phyloP scores from a whole-genome alignment of 2,329 filamentous ascomycete genomes.

The Epichloe bromicola region DNA sequence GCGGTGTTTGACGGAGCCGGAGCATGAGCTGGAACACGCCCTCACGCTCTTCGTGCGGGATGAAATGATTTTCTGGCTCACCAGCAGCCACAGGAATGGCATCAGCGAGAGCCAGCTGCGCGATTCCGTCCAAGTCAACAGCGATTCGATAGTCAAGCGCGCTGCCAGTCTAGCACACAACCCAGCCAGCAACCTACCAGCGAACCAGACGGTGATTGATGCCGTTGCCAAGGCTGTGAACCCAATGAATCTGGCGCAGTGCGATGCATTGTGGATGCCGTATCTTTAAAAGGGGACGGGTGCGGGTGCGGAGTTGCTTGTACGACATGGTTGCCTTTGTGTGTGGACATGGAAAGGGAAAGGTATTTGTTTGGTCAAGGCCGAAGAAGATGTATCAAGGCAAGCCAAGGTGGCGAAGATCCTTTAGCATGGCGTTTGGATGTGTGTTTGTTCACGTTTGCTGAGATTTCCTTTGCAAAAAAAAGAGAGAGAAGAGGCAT shows the following conservation, averaged over 20 bases:
- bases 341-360: not conserved
- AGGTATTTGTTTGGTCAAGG: not conserved
- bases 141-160: constrained; percentile 82
- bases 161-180: constrained; percentile 72
- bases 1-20: constrained; percentile 79
- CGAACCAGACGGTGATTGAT: constrained; percentile 95
- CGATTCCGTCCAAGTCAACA: constrained; percentile 74
- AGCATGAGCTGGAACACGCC: constrained; percentile 85
- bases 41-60: constrained; percentile 91
- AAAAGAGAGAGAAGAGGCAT: not conserved
- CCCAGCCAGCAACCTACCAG: constrained; percentile 70
- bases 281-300: constrained; percentile 35
- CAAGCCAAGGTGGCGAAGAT: not conserved
- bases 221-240: constrained; percentile 86
- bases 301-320: too few relatives aligned
- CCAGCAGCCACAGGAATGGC: constrained; percentile 52
- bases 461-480: too few relatives aligned
- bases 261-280: constrained; percentile 94
- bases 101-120: constrained; percentile 53
- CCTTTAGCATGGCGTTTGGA: constrained; percentile 9
- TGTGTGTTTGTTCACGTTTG: not conserved
- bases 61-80: constrained; percentile 97
- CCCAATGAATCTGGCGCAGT: constrained; percentile 74
- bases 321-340: too few relatives aligned
- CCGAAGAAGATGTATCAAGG: not conserved